Percentiles rank a stretch among this genome's conserved stretches.
These are phyloP conservation scores for Mycena sanguinolenta DNA, from an alignment of 768 basidiomycete species.

Conservation along the genomic window DNA sequence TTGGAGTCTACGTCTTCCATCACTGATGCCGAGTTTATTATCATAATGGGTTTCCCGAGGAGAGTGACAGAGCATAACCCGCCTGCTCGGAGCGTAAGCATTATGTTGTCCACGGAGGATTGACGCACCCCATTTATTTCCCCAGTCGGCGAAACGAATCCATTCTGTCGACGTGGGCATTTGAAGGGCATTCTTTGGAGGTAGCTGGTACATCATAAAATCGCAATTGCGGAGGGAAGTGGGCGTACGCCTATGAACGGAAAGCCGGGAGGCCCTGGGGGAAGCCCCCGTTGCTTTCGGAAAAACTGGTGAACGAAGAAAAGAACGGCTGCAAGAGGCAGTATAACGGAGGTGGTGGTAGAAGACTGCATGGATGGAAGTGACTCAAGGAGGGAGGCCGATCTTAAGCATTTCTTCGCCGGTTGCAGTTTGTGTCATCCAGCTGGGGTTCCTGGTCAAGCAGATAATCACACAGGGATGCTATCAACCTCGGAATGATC, in stretches of 20 bases:
- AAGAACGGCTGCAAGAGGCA: constrained; percentile 35
- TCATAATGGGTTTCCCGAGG: constrained; percentile 61
- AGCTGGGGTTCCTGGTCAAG: neutral
- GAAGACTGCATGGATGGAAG: constrained; percentile 14
- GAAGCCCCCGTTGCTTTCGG: constrained; percentile 42
- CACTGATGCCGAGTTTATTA: constrained; percentile 59
- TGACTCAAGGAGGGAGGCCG: neutral
- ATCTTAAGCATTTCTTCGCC: neutral
- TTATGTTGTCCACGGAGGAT: neutral
- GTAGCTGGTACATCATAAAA: constrained; percentile 12
- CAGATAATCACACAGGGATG: neutral
- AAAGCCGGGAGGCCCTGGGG: constrained; percentile 57
- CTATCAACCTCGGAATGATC: neutral
- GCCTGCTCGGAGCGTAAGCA: constrained; percentile 42
- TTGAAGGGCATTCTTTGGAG: constrained; percentile 59
- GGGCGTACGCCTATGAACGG: constrained; percentile 55
- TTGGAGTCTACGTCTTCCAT: constrained; percentile 64
- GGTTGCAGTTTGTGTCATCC: neutral
- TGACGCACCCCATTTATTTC: constrained; percentile 62
- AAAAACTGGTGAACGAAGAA: constrained; percentile 41
- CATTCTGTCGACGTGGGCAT: constrained; percentile 61
- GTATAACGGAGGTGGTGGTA: constrained; percentile 24
- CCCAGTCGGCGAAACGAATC: constrained; percentile 65
- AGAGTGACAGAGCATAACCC: constrained; percentile 54
- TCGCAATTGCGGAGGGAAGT: neutral